Evolutionary conservation across 768 basidiomycete species (phyloP), one percentile per base, ranked within the genome.

Genomic region (Lyophyllum shimeji): DNA sequence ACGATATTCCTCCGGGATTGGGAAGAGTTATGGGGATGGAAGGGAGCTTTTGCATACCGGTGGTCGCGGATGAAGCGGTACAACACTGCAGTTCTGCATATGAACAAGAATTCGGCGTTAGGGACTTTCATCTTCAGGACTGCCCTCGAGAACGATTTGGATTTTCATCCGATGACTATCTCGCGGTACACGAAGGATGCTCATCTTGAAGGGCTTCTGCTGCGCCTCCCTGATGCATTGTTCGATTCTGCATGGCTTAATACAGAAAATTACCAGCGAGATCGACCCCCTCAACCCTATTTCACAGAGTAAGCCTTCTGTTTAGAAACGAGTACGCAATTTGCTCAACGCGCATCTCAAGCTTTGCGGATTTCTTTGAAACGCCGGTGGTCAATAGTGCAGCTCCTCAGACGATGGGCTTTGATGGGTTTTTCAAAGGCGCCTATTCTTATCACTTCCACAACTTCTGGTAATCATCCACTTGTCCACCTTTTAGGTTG

Each of bases 201-300:
- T 1, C 79, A 87, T 57, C 64, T 98, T 27, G 93, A 96, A 58
- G 84, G 82, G 5, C 76, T 98, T 44, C 75, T 99, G 25, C 82
- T 95, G 53, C 84, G 93, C 23, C 79, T 99, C 17, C 95, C 97
- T 0, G 97, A 98, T 67, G 96, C 96, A 7, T 73, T 99, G 54
- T 98, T 98, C 60, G 96, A 98, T 70, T 87, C 95, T 11, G 96
- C 97, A 1, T 98, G 95, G 95, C 76, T 98, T 46, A 95, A 93
- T 67, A 92, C 91, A 17, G 96, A 98, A 69, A 81, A 83, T 50
- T 96, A 89, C 69, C 96, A 98, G 70, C 80, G 91, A 46, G 90
- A 94, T 58, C 81, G 96, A 45, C 96, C 97, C 2, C 90, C 96
- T 55, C 94, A 95, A 69, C 96, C 96, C 18, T 95, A 89, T 72